Conservation (phyloP, 2,329 filamentous ascomycete species). For the Talaromyces sp. region DNA sequence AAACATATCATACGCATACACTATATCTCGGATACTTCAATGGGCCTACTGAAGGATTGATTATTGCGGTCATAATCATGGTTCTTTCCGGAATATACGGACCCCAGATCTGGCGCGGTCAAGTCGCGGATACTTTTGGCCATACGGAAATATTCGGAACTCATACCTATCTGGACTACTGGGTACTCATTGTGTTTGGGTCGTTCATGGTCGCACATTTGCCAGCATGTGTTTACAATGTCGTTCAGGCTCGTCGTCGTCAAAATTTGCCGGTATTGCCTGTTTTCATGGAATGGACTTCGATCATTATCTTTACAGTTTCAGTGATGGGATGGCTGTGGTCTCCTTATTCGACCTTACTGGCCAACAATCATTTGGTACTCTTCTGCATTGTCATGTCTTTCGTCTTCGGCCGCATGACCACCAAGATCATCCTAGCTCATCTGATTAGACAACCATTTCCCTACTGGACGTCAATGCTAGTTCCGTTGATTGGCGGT, state of each 20-base stretch:
- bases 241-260: constrained; percentile 68
- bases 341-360: constrained; percentile 78
- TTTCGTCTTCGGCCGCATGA: constrained; percentile 98
- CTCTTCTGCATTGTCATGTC: constrained; percentile 91
- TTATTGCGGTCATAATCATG: constrained; percentile 86
- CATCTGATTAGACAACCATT: constrained; percentile 92
- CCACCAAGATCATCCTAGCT: constrained; percentile 97
- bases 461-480: constrained; percentile 92
- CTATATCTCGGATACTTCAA: constrained; percentile 96
- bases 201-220: constrained; percentile 71
- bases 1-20: constrained; percentile 98
- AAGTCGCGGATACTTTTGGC: constrained; percentile 67
- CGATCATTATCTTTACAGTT: constrained; percentile 76
- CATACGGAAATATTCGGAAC: constrained; percentile 62
- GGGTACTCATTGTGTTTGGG: constrained; percentile 68
- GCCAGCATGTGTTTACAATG: constrained; percentile 85
- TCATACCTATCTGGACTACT: constrained; percentile 78
- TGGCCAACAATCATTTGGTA: constrained; percentile 80
- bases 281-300: constrained; percentile 89
- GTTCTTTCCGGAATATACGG: constrained; percentile 81
- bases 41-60: constrained; percentile 89
- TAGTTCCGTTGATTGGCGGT: constrained; percentile 80
- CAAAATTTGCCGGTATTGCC: constrained; percentile 72
- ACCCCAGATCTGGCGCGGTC: constrained; percentile 78
- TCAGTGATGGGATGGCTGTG: constrained; percentile 81